These are phyloP conservation scores for Rhynchospora tenuis DNA, from an alignment of 176 grass and related monocot genomes.

Conservation along the genomic window DNA sequence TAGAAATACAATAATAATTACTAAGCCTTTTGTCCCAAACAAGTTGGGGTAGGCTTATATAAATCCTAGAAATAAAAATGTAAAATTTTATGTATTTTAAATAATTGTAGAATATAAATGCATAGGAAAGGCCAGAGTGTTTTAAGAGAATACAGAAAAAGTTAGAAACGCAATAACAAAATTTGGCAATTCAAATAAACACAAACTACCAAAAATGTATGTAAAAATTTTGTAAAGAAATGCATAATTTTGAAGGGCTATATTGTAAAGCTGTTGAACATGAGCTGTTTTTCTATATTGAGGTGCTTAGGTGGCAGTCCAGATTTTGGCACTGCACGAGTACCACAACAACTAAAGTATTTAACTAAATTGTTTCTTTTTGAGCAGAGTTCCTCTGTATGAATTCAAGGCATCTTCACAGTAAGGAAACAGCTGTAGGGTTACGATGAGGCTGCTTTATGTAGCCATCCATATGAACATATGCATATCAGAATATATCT, in stretches of 20 bases:
- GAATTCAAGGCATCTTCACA: neutral
- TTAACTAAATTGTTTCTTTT: neutral
- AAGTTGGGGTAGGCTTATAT: too few species aligned
- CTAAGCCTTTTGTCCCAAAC: too few species aligned
- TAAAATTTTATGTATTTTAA: too few species aligned
- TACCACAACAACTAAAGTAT: neutral
- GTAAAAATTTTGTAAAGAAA: neutral
- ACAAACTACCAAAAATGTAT: neutral
- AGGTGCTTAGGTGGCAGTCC: neutral
- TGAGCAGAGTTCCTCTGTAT: neutral
- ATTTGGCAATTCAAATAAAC: neutral
- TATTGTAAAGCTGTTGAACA: neutral
- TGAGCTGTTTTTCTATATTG: neutral
- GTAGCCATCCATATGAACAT: neutral
- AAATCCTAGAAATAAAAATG: too few species aligned
- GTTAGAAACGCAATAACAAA: neutral
- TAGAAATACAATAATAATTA: too few species aligned
- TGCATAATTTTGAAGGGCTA: neutral
- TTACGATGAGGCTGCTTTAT: neutral
- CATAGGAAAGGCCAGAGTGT: too few species aligned
- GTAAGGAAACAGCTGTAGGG: neutral
- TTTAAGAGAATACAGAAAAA: neutral
- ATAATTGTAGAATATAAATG: too few species aligned
- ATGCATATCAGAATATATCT: neutral
- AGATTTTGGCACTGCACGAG: neutral